Evolutionary conservation across 352 stramenopile species (phyloP).

Genomic region (Pythium aquatile): DNA sequence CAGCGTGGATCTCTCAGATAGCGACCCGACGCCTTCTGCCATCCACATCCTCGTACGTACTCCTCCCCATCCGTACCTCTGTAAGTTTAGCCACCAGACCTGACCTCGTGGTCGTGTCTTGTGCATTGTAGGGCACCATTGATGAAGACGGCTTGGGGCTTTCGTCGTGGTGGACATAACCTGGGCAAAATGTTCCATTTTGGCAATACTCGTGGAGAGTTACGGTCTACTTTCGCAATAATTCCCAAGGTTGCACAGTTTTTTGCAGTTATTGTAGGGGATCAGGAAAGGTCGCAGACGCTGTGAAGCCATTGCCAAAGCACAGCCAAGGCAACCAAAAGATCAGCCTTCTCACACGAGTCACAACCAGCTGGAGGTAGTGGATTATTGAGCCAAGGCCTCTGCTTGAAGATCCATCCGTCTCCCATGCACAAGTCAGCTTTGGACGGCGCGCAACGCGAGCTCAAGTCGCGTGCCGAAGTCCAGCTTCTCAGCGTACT

Average conservation of each 20-base stretch:
- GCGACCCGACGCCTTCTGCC: conserved; percentile 76
- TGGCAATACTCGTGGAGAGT: conserved; percentile 10
- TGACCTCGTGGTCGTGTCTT: not conserved
- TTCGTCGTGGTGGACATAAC: conserved; percentile 75
- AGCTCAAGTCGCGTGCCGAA: conserved; percentile 49
- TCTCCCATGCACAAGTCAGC: conserved; percentile 13
- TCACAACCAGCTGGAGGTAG: not conserved
- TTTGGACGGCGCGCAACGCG: not conserved
- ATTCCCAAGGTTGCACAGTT: not conserved
- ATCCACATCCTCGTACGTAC: conserved; percentile 74
- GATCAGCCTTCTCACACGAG: not conserved
- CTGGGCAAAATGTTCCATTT: not conserved
- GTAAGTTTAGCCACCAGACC: not conserved
- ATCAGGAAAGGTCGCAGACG: conserved; percentile 11
- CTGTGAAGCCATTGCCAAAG: not conserved
- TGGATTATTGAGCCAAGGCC: not conserved
- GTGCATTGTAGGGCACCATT: conserved; percentile 63
- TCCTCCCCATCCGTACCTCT: not conserved
- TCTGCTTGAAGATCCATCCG: not conserved
- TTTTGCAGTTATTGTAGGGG: conserved; percentile 9
- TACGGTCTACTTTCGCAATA: conserved; percentile 5
- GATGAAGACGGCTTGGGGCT: conserved; percentile 83
- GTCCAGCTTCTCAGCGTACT: conserved; percentile 49
- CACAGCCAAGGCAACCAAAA: conserved; percentile 1
- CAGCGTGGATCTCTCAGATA: conserved; percentile 83